Conservation (phyloP, 2,329 filamentous ascomycete species). For the Colletotrichum orbiculare region DNA sequence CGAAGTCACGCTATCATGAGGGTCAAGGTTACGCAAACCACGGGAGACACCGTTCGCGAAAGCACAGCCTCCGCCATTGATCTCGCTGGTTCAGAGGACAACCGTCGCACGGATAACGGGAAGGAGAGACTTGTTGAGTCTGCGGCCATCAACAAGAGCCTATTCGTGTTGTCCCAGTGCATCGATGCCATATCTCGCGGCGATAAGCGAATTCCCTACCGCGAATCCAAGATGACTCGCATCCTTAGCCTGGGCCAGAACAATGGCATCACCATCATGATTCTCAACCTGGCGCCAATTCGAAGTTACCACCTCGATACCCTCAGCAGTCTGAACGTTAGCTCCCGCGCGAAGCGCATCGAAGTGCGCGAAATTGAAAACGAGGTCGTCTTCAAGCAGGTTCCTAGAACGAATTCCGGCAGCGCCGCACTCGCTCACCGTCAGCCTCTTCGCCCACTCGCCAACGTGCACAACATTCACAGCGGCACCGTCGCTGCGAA, state of each 20-base stretch:
- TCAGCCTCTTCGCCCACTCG: slow-evolving; percentile 83
- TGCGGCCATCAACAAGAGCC: slow-evolving; percentile 95
- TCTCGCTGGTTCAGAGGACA: slow-evolving; percentile 94
- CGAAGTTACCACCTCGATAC: slow-evolving; percentile 94
- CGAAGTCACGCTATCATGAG: slow-evolving; percentile 91
- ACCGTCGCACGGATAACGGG: slow-evolving; percentile 91
- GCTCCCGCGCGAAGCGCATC: slow-evolving; percentile 94
- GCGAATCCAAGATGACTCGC: slow-evolving; percentile 97
- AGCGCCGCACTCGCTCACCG: slow-evolving; percentile 61
- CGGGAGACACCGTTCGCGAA: slow-evolving; percentile 73
- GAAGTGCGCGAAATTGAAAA: slow-evolving; percentile 97
- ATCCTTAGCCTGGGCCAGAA: slow-evolving; percentile 94
- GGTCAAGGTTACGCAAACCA: slow-evolving; percentile 86
- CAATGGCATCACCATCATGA: slow-evolving; percentile 95
- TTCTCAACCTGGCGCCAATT: slow-evolving; percentile 91
- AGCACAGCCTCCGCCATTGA: slow-evolving; percentile 95
- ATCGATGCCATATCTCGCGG: slow-evolving; percentile 89
- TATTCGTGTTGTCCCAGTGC: slow-evolving; percentile 94
- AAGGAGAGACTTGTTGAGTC: slow-evolving; percentile 95
- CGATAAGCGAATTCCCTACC: slow-evolving; percentile 85
- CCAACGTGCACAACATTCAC: slow-evolving; percentile 80
- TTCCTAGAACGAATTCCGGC: slow-evolving; percentile 64
- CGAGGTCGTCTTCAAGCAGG: slow-evolving; percentile 86
- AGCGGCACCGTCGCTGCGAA: slow-evolving; percentile 64
- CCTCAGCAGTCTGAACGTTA: slow-evolving; percentile 92